phyloP scores from a whole-genome alignment of 257 asterid genomes.

The Jacaranda mimosifolia region DNA sequence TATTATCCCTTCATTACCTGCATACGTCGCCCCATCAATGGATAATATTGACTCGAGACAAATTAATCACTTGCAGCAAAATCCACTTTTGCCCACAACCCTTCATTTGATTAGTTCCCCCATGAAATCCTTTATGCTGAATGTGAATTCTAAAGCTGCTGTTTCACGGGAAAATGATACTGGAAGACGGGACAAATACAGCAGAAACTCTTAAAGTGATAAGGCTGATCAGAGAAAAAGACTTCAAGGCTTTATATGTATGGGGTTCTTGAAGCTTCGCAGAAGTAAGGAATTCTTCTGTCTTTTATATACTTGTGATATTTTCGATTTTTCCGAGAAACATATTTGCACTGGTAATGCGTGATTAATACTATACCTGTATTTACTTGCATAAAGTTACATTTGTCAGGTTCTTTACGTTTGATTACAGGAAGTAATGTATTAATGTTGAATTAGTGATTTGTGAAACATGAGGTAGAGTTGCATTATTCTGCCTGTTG shows the following conservation, averaged over 20 bases:
- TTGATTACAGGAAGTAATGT: background rate
- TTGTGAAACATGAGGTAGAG: background rate
- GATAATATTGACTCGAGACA: conserved; percentile 44
- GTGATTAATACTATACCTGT: conserved; percentile 26
- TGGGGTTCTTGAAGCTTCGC: conserved; percentile 9
- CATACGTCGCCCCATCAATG: conserved; percentile 38
- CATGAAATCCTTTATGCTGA: conserved; percentile 28
- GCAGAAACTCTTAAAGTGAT: conserved; percentile 31
- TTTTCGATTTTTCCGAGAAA: background rate
- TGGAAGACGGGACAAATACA: conserved; percentile 26
- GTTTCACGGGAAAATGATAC: conserved; percentile 23
- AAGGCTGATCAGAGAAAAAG: background rate
- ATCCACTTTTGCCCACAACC: conserved; percentile 46
- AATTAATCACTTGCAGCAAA: conserved; percentile 47
- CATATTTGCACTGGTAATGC: background rate
- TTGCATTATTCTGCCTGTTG: background rate
- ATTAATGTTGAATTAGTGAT: background rate
- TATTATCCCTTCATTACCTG: conserved; percentile 39
- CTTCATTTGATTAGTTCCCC: conserved; percentile 53
- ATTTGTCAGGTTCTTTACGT: conserved; percentile 15
- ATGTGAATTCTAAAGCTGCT: conserved; percentile 35
- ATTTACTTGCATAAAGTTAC: conserved; percentile 28
- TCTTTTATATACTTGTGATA: conserved; percentile 1
- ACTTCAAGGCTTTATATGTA: background rate
- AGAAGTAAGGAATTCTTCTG: conserved; percentile 31